Evolutionary conservation across 768 basidiomycete genomes (phyloP).

Genomic region (Trametes coccinea): DNA sequence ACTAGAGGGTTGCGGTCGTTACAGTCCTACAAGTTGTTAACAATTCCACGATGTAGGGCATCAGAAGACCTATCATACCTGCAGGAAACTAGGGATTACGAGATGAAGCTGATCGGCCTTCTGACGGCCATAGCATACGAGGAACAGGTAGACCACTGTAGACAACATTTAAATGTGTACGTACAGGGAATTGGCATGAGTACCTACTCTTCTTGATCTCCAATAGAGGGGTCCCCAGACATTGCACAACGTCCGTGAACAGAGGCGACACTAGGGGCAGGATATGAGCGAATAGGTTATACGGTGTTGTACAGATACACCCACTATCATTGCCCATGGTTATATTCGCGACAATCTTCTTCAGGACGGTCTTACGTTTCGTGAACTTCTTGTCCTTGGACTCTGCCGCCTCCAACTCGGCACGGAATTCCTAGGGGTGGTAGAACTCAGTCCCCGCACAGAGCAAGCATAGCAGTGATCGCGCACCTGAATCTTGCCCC

Average conservation of each 20-base stretch:
- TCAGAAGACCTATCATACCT: constrained; percentile 48
- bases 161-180: not conserved
- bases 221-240: constrained; percentile 94
- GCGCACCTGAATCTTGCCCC: constrained; percentile 86
- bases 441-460: not conserved
- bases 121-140: constrained; percentile 93
- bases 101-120: constrained; percentile 92
- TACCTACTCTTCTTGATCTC: constrained; percentile 98
- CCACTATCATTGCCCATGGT: constrained; percentile 99
- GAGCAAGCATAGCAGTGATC: constrained; percentile 9
- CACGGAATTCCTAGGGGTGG: constrained; percentile 72
- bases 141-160: constrained; percentile 95
- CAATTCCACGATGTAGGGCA: constrained; percentile 11
- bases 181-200: not conserved
- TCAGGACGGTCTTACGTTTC: constrained; percentile 91
- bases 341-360: constrained; percentile 98
- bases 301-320: constrained; percentile 37
- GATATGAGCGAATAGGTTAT: constrained; percentile 15
- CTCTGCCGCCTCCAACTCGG: constrained; percentile 88
- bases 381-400: constrained; percentile 95
- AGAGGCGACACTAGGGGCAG: constrained; percentile 13
- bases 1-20: constrained; percentile 96
- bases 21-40: constrained; percentile 68
- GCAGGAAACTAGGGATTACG: constrained; percentile 88
- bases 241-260: constrained; percentile 46